Percentiles rank a stretch among this genome's conserved stretches.
phyloP scores from a whole-genome alignment of 2,329 filamentous ascomycete species.

The Fusarium odoratissimum region DNA sequence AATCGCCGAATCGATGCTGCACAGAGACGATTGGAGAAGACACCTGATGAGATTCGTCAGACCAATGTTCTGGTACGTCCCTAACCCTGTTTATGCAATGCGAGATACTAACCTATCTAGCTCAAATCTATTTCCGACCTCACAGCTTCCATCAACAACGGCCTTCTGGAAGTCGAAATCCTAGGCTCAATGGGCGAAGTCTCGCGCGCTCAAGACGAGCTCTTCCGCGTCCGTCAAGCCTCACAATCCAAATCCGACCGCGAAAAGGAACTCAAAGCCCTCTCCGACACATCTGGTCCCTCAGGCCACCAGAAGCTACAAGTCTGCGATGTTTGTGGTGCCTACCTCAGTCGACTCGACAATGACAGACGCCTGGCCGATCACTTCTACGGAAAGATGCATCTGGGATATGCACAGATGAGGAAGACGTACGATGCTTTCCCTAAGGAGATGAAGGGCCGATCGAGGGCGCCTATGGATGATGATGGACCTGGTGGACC shows the following conservation, averaged over 20 bases:
- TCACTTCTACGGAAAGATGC: constrained; percentile 99
- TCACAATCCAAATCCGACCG: constrained; percentile 84
- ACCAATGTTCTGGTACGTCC: constrained; percentile 79
- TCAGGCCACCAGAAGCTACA: constrained; percentile 97
- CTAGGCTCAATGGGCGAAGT: constrained; percentile 86
- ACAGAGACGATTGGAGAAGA: constrained; percentile 93
- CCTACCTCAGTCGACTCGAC: constrained; percentile 90
- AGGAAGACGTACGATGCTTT: constrained; percentile 91
- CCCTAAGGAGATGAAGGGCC: constrained; percentile 84
- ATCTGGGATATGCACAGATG: constrained; percentile 98
- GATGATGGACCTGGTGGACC: constrained; percentile 60
- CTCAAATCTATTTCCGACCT: constrained; percentile 89
- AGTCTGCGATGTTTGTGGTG: constrained; percentile 98
- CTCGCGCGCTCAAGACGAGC: constrained; percentile 84
- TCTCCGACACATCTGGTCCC: constrained; percentile 92
- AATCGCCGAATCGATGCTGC: constrained; percentile 92
- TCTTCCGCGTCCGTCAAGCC: constrained; percentile 84
- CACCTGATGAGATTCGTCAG: constrained; percentile 95
- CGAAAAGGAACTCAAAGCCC: constrained; percentile 88
- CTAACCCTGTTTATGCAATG: rapidly evolving
- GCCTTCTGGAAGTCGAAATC: constrained; percentile 86
- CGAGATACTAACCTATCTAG: constrained; percentile 41
- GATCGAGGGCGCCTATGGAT: constrained; percentile 69
- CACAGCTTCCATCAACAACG: constrained; percentile 79
- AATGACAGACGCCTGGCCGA: constrained; percentile 95